Evolutionary conservation across 345 rosid genomes (phyloP), one percentile per base, ranked within the genome.

Genomic region (Microthlaspi erraticum): DNA sequence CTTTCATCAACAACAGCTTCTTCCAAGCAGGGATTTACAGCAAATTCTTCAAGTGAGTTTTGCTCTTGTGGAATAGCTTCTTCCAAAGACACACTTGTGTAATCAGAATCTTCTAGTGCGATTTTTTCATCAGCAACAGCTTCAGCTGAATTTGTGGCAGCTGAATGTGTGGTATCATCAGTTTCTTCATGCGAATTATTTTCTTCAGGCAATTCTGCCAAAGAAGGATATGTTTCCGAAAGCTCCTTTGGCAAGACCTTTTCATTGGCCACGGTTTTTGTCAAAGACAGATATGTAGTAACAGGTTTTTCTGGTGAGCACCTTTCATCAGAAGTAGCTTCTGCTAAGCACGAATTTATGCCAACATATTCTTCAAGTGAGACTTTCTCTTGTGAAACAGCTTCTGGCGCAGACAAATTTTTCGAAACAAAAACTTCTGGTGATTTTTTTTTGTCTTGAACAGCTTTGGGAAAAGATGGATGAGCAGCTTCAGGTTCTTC

Each of bases 281-380:
- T n/a, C 43, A 16, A 36, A 53, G 55, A 34, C 7, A 19, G 5
- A 71, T 44, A 32, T 42, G 62, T 34, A 7, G 64, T 20, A 49
- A 41, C 64, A 53, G 56, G 49, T 54, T 72, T 57, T 36, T 62
- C 39, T 38, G 66, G 10, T 18, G 50, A 59, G 37, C 58, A 37
- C 44, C 52, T 66, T 66, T 41, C 77, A 66, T 66, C 65, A 48
- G 66, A 43, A 57, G 20, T 31, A 57, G 60, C 37, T 73, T 73
- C 52, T 37, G 17, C 72, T 60, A 65, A 3, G 54, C 18, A 54
- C 6, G 70, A 56, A 63, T 54, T 13, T 38, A 56, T 10, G 26
- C 43, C 72, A 55, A 34, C 59, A 64, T 5, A 38, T 56, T 73
- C 65, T n/a, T 73, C 14, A 10, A 4, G 45, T n/a, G 55, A 50